Evolutionary conservation across 2,329 filamentous ascomycete genomes (phyloP), one percentile per base, ranked within the genome.

Genomic region (Penicillium sp.): DNA sequence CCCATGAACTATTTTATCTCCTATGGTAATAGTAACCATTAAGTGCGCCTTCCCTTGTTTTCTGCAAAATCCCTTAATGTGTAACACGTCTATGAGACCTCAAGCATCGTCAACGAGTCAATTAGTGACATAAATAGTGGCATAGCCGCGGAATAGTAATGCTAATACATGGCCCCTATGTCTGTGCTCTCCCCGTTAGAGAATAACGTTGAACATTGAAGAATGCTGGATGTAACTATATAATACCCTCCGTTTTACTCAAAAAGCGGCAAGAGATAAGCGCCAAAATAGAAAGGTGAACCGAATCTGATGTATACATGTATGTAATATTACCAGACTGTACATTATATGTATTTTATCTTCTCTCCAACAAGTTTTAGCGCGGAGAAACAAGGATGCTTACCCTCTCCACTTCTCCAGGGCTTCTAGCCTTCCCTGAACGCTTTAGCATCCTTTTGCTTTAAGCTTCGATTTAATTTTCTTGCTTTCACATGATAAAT

Each of bases 401-500:
- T 34, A 47, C 31, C 15, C 19, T 47, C 45, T 36, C 45, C 45
- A 47, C 45, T 47, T 47, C 45, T 47, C 45, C 45, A 47, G 19
- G 44, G 44, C 44, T 47, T 47, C 29, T 34, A 34, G 44, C 19
- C 46, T 38, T 33, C 31, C 23, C 16, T 49, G 15, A 25, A 7
- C 5, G n/a, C 10, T 27, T 29, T 36, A 11, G 34, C 15, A 33
- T 39, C 49, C 16, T 41, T 41, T 38, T 27, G 50, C n/a, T 9
- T 52, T 34, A 52, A 52, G 50, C 50, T 45, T 52, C 39, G 27
- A 50, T 31, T 23, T 4, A 33, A 36, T 36, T 50, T 45, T 9
- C 34, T 21, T 40, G 34, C 43, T 55, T 43, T 55, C 53, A 55
- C 53, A 55, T 55, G 53, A 51, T 47, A 44, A 27, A n/a, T 29